Evolutionary conservation across 2,329 filamentous ascomycete species (phyloP).

Genomic region (Pseudogymnoascus sp.): DNA sequence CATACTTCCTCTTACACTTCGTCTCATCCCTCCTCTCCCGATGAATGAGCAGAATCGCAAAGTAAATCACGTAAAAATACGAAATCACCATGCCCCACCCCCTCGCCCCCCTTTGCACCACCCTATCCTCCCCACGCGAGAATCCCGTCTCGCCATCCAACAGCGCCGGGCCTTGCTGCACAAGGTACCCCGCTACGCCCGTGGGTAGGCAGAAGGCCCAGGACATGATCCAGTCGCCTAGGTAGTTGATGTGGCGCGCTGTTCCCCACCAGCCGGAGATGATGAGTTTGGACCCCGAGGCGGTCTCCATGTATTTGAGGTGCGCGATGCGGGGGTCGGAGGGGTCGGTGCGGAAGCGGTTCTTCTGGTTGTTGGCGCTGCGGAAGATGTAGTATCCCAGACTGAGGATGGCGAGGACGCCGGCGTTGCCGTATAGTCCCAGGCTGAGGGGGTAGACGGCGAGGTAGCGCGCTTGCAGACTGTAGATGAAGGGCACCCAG

Average conservation of each 20-base stretch:
- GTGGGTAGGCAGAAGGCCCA: slow-evolving; percentile 89
- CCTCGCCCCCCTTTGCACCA: slow-evolving; percentile 55
- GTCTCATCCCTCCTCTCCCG: slow-evolving; percentile 82
- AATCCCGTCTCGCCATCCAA: slow-evolving; percentile 49
- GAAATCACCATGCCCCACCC: slow-evolving; percentile 85
- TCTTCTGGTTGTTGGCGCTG: slow-evolving; percentile 90
- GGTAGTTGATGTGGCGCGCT: slow-evolving; percentile 89
- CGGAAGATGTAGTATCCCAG: slow-evolving; percentile 89
- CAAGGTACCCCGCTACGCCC: slow-evolving; percentile 72
- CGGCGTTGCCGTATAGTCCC: slow-evolving; percentile 56
- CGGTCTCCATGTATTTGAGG: slow-evolving; percentile 80
- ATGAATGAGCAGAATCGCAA: slow-evolving; percentile 78
- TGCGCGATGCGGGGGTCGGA: slow-evolving; percentile 71
- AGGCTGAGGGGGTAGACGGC: slow-evolving; percentile 75
- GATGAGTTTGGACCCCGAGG: slow-evolving; percentile 71
- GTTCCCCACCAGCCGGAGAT: slow-evolving; percentile 89
- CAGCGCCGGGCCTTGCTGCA: slow-evolving; percentile 42
- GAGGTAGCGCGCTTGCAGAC: slow-evolving; percentile 76
- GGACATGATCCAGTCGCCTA: slow-evolving; percentile 89
- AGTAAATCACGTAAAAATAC: slow-evolving; percentile 93
- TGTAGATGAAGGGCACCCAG: slow-evolving; percentile 90
- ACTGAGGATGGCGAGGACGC: slow-evolving; percentile 59
- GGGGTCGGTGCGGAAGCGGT: slow-evolving; percentile 83
- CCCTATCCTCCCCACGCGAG: slow-evolving; percentile 33
- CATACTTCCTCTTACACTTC: slow-evolving; percentile 88